phyloP scores from a whole-genome alignment of 1,284 basidiomycete genomes.

The Heterobasidion annosum region DNA sequence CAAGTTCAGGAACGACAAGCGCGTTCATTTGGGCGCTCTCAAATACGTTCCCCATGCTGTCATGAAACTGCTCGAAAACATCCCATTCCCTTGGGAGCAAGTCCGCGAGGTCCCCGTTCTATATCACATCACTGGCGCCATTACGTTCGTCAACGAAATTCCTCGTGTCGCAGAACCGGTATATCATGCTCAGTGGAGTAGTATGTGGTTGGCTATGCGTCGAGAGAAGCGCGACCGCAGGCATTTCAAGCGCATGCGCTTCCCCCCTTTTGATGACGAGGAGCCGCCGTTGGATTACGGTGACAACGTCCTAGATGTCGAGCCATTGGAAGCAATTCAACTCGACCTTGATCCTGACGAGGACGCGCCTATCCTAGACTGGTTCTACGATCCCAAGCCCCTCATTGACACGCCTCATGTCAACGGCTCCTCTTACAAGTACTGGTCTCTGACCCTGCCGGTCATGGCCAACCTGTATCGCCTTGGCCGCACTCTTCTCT shows the following conservation, averaged over 20 bases:
- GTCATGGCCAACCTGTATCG: slow-evolving; percentile 97
- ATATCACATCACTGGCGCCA: slow-evolving; percentile 99
- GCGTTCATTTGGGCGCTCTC: slow-evolving; percentile 94
- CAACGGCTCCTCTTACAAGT: slow-evolving; percentile 91
- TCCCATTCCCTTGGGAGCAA: slow-evolving; percentile 99
- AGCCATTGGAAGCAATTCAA: slow-evolving; percentile 97
- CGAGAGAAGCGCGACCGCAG: slow-evolving; percentile 97
- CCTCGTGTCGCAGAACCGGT: slow-evolving; percentile 95
- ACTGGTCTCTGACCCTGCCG: slow-evolving; percentile 88
- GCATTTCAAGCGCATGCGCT: slow-evolving; percentile 99
- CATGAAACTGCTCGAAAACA: slow-evolving; percentile 98
- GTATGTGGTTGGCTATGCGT: slow-evolving; percentile 99
- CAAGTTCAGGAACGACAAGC: slow-evolving; percentile 98
- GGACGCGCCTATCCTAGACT: slow-evolving; percentile 90
- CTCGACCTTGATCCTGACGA: slow-evolving; percentile 93
- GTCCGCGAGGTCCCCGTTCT: slow-evolving; percentile 95
- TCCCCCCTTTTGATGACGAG: slow-evolving; percentile 99
- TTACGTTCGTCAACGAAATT: slow-evolving; percentile 99
- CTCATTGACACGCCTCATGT: slow-evolving; percentile 82
- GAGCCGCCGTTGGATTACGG: slow-evolving; percentile 98
- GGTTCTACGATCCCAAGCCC: slow-evolving; percentile 99
- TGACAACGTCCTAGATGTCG: slow-evolving; percentile 97
- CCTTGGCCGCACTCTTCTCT: slow-evolving; percentile 87
- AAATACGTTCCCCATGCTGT: slow-evolving; percentile 99
- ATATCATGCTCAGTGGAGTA: slow-evolving; percentile 99